Evolutionary conservation across 768 basidiomycete genomes (phyloP).

Genomic region (Auriscalpium microsporum): DNA sequence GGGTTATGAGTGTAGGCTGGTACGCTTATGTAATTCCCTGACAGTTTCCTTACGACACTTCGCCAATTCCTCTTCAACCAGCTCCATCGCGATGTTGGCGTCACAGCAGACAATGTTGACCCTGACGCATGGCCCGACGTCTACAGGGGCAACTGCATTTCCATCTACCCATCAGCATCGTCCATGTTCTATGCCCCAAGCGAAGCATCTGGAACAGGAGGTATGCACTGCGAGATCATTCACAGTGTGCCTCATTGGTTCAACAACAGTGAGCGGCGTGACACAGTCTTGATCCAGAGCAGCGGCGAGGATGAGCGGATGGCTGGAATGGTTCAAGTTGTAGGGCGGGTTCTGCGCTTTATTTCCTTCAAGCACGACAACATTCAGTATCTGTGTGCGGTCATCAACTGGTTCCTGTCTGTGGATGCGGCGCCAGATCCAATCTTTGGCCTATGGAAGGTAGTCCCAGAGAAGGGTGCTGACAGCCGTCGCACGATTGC

Average conservation of each 20-base stretch:
- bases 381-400: neutral
- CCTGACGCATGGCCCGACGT: neutral
- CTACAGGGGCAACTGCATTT: neutral
- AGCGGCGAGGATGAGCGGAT: neutral
- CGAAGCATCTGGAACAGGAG: neutral
- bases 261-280: neutral
- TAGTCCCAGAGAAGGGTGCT: neutral
- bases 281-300: neutral
- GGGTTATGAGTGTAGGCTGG: too few relatives aligned
- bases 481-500: neutral
- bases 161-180: neutral
- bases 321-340: conserved; percentile 2
- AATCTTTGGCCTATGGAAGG: conserved; percentile 5
- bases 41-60: neutral
- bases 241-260: neutral
- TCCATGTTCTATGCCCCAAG: conserved; percentile 3
- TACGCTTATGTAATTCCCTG: too few relatives aligned
- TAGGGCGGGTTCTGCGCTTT: neutral
- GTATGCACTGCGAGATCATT: neutral
- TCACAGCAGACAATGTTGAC: neutral
- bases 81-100: neutral
- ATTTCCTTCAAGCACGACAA: neutral
- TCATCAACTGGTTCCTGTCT: neutral
- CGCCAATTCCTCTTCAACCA: neutral
- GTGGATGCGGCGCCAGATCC: neutral